phyloP scores from a whole-genome alignment of 83 land plant species.

The Isoetes engelmannii region DNA sequence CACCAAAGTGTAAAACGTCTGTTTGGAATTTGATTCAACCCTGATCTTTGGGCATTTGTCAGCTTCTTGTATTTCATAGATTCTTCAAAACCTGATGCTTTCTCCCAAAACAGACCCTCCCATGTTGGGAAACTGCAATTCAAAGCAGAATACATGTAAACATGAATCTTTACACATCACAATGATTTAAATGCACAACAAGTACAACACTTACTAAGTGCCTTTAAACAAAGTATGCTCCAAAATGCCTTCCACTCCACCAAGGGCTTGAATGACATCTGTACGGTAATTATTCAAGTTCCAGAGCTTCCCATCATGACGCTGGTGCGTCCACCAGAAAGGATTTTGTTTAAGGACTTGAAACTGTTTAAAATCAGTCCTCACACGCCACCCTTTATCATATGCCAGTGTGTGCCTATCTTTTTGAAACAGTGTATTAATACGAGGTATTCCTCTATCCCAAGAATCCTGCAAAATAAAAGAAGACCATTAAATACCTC shows the following conservation, averaged over 20 bases:
- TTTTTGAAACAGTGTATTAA: conserved; percentile 96
- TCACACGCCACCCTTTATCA: conserved; percentile 99
- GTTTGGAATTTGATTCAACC: conserved; percentile 95
- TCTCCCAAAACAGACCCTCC: conserved; percentile 99
- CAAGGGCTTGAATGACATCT: conserved; percentile 99
- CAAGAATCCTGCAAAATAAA: conserved; percentile 72
- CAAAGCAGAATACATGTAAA: not conserved
- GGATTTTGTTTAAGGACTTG: conserved; percentile 98
- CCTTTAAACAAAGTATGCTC: conserved; percentile 97
- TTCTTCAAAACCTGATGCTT: conserved; percentile 99
- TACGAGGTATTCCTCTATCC: conserved; percentile 97
- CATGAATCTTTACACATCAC: not conserved
- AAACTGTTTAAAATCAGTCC: conserved; percentile 96
- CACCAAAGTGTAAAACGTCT: conserved; percentile 98
- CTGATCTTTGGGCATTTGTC: conserved; percentile 97
- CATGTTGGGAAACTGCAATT: conserved; percentile 87
- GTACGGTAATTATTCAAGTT: conserved; percentile 95
- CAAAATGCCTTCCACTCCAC: conserved; percentile 97
- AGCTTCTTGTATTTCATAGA: conserved; percentile 99
- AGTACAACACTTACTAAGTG: conserved; percentile 63
- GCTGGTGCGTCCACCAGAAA: conserved; percentile 99
- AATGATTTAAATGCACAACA: not conserved
- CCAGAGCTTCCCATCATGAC: conserved; percentile 99
- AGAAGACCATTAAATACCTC: conserved; percentile 1
- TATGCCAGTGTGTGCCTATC: conserved; percentile 96